Evolutionary conservation across 1,284 basidiomycete species (phyloP), one percentile per base, ranked within the genome.

Genomic region (Marasmius tenuissimus): DNA sequence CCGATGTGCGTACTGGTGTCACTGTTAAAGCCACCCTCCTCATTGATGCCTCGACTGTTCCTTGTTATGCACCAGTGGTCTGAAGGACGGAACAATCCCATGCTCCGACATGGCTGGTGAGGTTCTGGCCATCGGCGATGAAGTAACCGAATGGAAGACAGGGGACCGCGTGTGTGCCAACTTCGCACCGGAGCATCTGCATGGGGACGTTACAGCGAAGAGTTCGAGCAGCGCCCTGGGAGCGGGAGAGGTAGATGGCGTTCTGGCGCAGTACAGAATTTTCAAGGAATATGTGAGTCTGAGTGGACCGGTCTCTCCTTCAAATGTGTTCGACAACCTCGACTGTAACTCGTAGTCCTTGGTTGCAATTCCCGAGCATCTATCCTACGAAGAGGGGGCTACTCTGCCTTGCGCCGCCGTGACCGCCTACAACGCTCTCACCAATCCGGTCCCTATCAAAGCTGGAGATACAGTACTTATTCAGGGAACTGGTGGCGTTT

Each of bases 81-180:
- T 61, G 34, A 66, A 69, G 3, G 70, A 81, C 27, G 27, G 27
- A 45, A 65, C 81, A 2, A 76, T 87, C 16, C 85, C 86, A 0
- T 76, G 79, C 68, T 88, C 86, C 5, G 88, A 90, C 66, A 79
- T 82, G 64, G 86, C 88, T 14, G 87, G 88, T 9, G 83, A 87
- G 67, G 75, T 89, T 53, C 72, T 86, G 42, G 76, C 79, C 3
- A 69, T 87, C 18, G 87, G 87, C 4, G 71, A 74, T 40, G 78
- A 78, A 12, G 85, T 86, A n/a, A 78, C 70, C 39, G 70, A 71
- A 12, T 87, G 79, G 79, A 78, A 79, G 61, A 63, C 71, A 3
- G 86, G 87, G 11, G 85, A 89, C 68, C 81, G 84, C 18, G 85
- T 88, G 59, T 81, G 76, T 56, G 73, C 78, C 4, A 81, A 80